Conservation (phyloP, 441 rosid species). For the Populus trichocarpa region DNA sequence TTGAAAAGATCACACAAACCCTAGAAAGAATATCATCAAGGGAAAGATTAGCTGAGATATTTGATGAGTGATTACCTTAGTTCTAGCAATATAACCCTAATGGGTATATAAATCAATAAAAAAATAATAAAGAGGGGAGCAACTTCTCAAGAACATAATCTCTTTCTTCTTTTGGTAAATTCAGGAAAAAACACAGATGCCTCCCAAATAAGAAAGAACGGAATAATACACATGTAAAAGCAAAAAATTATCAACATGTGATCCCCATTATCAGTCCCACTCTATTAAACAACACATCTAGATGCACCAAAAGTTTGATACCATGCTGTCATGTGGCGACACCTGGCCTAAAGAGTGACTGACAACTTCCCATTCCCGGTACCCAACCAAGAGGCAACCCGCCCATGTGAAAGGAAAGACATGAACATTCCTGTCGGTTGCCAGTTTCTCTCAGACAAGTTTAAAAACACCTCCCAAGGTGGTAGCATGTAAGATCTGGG, state of each 20-base stretch:
- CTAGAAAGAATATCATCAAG: slow-evolving; percentile 31
- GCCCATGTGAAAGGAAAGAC: slow-evolving; percentile 29
- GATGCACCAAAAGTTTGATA: slow-evolving; percentile 26
- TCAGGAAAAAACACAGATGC: slow-evolving; percentile 25
- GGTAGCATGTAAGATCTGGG: slow-evolving; percentile 28
- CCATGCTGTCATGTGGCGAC: slow-evolving; percentile 24
- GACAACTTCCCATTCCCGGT: slow-evolving; percentile 50
- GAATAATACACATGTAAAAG: slow-evolving; percentile 19
- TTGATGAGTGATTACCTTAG: slow-evolving; percentile 1
- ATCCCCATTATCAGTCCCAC: slow-evolving; percentile 15
- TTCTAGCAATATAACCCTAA: slow-evolving; percentile 30
- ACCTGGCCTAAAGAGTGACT: slow-evolving; percentile 29
- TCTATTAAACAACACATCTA: background rate
- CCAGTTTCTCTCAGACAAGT: slow-evolving; percentile 64
- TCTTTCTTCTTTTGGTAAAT: slow-evolving; percentile 66
- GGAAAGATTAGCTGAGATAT: too few relatives aligned
- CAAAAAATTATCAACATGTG: slow-evolving; percentile 18
- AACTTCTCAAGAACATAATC: slow-evolving; percentile 30
- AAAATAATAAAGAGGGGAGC: slow-evolving; percentile 1
- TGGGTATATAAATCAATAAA: background rate
- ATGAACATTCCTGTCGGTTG: slow-evolving; percentile 78
- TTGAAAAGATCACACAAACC: slow-evolving; percentile 29
- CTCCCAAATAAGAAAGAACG: slow-evolving; percentile 32
- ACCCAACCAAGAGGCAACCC: slow-evolving; percentile 30
- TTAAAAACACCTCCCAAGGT: background rate